Base-by-base conservation (phyloP, 2,329 filamentous ascomycete genomes). In the Daldinia eschscholtzii region DNA sequence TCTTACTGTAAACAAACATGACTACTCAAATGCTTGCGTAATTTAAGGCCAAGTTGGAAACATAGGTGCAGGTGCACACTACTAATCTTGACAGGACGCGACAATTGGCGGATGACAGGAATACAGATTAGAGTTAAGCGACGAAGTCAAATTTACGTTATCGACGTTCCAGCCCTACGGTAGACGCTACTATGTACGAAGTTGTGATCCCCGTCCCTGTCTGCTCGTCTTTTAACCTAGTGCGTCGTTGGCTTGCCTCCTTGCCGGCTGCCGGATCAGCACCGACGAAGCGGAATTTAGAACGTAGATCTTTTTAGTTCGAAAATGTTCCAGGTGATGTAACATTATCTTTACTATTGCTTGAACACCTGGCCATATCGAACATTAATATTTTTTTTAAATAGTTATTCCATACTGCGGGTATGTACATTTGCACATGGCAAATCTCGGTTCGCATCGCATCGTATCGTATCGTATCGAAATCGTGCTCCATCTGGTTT, bases 101-200 rank as follows among this genome's bases (percentile, higher is more conserved):
- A 12, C 4, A n/a, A 12, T 53, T 53, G 18, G 15, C 48, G 13
- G 9, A 18, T n/a, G n/a, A 37, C n/a, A 15, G 7, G 30, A 37
- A 35, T 26, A 15, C 18, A 13, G 1, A 30, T 13, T 15, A 35
- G 10, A 26, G 18, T 13, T 12, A 37, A 35, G 10, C 20, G 4
- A 35, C 30, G 52, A 61, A 18, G 52, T 58, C 28, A 42, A 33
- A 37, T 62, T 15, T 57, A 57, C 42, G 37, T 55, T 60, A 52
- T 52, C 44, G 18, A 28, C 23, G 53, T 57, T 20, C 61, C 69
- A 71, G 68, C 66, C 61, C 62, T 71, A 70, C 18, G 70, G 70
- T 62, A 67, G 46, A 44, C 70, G 67, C 67, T 71, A 71, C n/a
- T n/a, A n/a, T n/a, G n/a, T n/a, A n/a, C 59, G 48, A 71, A 37